A percentile compares a stretch with the other conserved stretches of the same genome.
Conservation (phyloP, 2,329 filamentous ascomycete species). For the Fonsecaea monophora region DNA sequence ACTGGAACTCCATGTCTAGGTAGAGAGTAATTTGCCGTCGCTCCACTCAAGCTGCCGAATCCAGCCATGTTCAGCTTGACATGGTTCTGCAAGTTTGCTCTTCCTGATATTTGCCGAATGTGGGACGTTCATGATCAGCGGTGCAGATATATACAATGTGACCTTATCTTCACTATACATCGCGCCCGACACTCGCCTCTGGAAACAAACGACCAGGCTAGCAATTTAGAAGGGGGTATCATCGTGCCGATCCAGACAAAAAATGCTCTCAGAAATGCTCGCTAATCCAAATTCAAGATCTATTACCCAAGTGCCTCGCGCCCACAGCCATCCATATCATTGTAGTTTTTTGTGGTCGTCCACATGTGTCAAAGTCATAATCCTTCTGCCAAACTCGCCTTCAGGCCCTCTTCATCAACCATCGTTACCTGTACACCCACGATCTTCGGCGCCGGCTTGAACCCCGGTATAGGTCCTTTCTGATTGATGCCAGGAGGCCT, state of each 20-base stretch:
- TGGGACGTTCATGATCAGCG: background rate
- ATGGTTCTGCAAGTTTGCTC: too few species aligned
- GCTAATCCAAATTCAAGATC: background rate
- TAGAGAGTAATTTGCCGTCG: too few species aligned
- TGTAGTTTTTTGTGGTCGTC: background rate
- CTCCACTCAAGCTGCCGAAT: too few species aligned
- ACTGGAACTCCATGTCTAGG: too few species aligned
- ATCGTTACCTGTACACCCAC: slow-evolving; percentile 62
- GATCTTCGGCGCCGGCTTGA: slow-evolving; percentile 63
- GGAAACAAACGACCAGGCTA: background rate
- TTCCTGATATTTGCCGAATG: too few species aligned
- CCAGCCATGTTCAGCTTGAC: too few species aligned
- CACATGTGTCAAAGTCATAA: background rate
- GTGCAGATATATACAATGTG: background rate
- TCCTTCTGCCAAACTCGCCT: slow-evolving; percentile 63
- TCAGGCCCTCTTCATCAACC: slow-evolving; percentile 67
- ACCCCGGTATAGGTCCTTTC: slow-evolving; percentile 74
- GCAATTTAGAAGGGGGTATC: slow-evolving; percentile 2
- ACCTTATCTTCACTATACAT: background rate
- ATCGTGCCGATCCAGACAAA: slow-evolving; percentile 4
- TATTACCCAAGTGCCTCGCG: background rate
- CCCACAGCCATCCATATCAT: background rate
- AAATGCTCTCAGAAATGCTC: slow-evolving; percentile 4
- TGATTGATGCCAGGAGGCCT: slow-evolving; percentile 76
- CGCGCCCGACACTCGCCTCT: background rate